Base-by-base conservation (phyloP, 108 stramenopile species). In the Seminavis robusta region DNA sequence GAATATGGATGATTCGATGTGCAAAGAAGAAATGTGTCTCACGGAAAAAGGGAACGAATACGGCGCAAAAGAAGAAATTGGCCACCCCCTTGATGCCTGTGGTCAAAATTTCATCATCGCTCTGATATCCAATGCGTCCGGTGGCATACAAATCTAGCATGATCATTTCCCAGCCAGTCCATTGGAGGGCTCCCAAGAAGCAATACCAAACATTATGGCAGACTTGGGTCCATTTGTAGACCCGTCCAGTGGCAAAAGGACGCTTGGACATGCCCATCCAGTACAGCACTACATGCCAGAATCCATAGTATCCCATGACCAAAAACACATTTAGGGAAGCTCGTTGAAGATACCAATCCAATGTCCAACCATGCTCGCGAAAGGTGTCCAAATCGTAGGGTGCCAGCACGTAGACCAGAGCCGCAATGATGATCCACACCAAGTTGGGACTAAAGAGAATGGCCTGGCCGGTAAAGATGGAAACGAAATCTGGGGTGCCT, bases 1-100 rank as follows among this genome's bases (percentile, higher is more conserved):
- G 50, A 8, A 56, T 20, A 33, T 73, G 72, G 21, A 73, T 43
- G 19, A 73, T 33, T 6, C 72, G 65, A 51, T 74, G 73, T 7
- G 26, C 21, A 42, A 67, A 61, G 27, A 63, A 68, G 40, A 74
- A 74, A 20, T 67, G 66, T 4, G 53, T 15, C 6, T 53, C 64
- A 9, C 64, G 64, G 26, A 28, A 60, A 13, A 46, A 23, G 21
- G 71, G 71, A 16, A 61, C 30, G 3, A 40, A 40, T 11, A 59
- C 46, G 25, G 45, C 34, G 42, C 47, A 46, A 19, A 48, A 13
- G 27, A 54, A 15, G 2, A 52, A 39, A 9, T 48, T 30, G 7
- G 57, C 1, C 0, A 53, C 21, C 21, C 29, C 50, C 19, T 19
- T 8, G 4, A 17, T 46, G 5, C 45, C 23, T 28, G n/a, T 0